These are phyloP conservation scores for Aspergillus latus DNA, from an alignment of 2,329 filamentous ascomycete species.

Conservation along the genomic window DNA sequence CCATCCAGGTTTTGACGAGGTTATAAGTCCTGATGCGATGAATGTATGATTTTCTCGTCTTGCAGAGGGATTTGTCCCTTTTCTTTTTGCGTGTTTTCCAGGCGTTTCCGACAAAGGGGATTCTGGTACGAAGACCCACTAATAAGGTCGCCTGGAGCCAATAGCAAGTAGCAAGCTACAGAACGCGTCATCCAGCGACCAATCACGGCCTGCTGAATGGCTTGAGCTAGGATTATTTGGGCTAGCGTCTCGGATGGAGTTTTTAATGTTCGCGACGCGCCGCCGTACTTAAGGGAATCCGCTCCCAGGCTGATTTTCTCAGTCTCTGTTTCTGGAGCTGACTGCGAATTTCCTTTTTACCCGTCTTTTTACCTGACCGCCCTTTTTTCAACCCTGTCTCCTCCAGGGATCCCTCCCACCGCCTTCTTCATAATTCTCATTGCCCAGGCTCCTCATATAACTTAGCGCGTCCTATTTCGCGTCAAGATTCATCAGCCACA, in stretches of 20 bases:
- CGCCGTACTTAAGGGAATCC: slow-evolving; percentile 46
- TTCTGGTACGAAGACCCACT: slow-evolving; percentile 26
- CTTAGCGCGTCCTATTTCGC: slow-evolving; percentile 25
- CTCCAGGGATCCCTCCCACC: slow-evolving; percentile 4
- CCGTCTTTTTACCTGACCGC: slow-evolving; percentile 17
- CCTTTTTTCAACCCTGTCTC: slow-evolving; percentile 10
- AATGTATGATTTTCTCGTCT: slow-evolving; percentile 1
- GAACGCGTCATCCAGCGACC: slow-evolving; percentile 28
- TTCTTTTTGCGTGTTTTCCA: slow-evolving; percentile 16
- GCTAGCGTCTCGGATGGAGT: slow-evolving; percentile 38
- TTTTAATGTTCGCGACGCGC: slow-evolving; percentile 30
- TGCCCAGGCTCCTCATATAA: slow-evolving; percentile 11
- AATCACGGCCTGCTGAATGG: slow-evolving; percentile 33
- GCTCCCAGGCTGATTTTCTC: slow-evolving; percentile 41
- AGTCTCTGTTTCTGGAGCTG: slow-evolving; percentile 40
- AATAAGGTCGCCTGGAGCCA: slow-evolving; percentile 20
- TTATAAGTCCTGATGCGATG: slow-evolving; percentile 12
- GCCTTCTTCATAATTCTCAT: slow-evolving; percentile 18
- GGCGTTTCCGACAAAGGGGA: slow-evolving; percentile 25
- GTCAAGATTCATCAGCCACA: slow-evolving; percentile 22
- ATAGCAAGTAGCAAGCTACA: slow-evolving; percentile 22
- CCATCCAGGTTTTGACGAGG: background rate
- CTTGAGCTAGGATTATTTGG: slow-evolving; percentile 35
- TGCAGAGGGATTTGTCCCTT: slow-evolving; percentile 2
- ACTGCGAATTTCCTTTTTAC: slow-evolving; percentile 26